Conservation (phyloP, 139 green algal genomes). For the Asterochloris sp. region DNA sequence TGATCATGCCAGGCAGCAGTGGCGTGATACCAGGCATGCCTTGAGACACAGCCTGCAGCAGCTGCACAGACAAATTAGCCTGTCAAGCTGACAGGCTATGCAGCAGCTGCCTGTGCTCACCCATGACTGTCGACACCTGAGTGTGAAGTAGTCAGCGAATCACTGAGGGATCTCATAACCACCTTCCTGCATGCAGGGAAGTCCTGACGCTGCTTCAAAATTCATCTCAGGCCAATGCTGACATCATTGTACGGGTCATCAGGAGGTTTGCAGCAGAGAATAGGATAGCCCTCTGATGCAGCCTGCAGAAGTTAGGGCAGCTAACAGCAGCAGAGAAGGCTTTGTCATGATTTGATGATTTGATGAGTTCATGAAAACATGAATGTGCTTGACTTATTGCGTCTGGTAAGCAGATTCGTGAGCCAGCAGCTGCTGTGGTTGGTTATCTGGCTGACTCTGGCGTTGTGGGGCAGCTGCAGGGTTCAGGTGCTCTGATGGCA, state of each 20-base stretch:
- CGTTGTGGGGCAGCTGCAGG: too few relatives aligned
- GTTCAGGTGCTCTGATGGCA: too few relatives aligned
- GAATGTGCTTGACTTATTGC: too few relatives aligned
- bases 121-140: neutral
- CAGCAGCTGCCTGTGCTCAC: neutral
- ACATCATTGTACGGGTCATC: constrained; percentile 3
- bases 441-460: too few relatives aligned
- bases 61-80: neutral
- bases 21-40: neutral
- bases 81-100: neutral
- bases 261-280: neutral
- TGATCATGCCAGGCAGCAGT: neutral
- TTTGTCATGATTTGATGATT: too few relatives aligned
- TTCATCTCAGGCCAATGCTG: constrained; percentile 1
- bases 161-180: neutral
- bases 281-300: too few relatives aligned
- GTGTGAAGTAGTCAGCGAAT: neutral
- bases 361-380: too few relatives aligned
- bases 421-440: too few relatives aligned
- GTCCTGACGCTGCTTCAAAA: constrained; percentile 5
- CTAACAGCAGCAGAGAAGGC: too few relatives aligned
- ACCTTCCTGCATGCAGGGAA: constrained; percentile 7
- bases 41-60: neutral
- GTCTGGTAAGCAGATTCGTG: too few relatives aligned
- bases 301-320: too few relatives aligned